Evolutionary conservation across 2,329 filamentous ascomycete genomes (phyloP).

Genomic region (Aspergillus luchuensis): DNA sequence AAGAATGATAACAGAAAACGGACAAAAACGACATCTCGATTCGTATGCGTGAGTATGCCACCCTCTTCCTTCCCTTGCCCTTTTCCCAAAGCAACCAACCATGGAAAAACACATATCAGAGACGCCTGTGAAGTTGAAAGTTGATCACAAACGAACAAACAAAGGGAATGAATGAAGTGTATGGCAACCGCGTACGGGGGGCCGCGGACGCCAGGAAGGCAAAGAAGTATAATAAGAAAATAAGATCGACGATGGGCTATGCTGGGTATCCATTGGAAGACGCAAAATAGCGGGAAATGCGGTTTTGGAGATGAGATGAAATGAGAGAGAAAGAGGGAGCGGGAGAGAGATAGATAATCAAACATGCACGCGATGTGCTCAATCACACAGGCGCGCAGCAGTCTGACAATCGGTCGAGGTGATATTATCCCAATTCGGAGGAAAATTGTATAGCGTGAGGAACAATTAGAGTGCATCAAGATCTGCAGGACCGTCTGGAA

Average conservation of each 20-base stretch:
- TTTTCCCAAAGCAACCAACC: neutral
- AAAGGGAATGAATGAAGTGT: neutral
- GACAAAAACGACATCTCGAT: too few species aligned
- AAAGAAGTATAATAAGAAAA: neutral
- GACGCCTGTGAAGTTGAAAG: too few species aligned
- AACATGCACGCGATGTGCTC: neutral
- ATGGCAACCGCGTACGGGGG: neutral
- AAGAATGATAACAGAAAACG: too few species aligned
- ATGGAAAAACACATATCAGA: too few species aligned
- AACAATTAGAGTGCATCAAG: neutral
- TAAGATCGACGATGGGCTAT: slow-evolving; percentile 13
- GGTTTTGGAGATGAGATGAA: neutral
- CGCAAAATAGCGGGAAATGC: slow-evolving; percentile 5
- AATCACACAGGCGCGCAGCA: neutral
- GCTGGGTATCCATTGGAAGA: slow-evolving; percentile 19
- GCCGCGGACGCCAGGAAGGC: neutral
- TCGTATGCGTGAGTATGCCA: too few species aligned
- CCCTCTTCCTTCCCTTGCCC: too few species aligned
- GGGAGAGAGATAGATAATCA: neutral
- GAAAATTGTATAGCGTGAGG: neutral
- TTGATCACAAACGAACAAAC: too few species aligned
- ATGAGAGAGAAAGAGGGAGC: too few species aligned
- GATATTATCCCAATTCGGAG: neutral
- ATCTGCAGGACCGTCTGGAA: slow-evolving; percentile 6
- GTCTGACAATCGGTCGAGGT: too few species aligned